phyloP scores from a whole-genome alignment of 192 early-diverging fungal genomes.

The Spizellomyces punctatus region DNA sequence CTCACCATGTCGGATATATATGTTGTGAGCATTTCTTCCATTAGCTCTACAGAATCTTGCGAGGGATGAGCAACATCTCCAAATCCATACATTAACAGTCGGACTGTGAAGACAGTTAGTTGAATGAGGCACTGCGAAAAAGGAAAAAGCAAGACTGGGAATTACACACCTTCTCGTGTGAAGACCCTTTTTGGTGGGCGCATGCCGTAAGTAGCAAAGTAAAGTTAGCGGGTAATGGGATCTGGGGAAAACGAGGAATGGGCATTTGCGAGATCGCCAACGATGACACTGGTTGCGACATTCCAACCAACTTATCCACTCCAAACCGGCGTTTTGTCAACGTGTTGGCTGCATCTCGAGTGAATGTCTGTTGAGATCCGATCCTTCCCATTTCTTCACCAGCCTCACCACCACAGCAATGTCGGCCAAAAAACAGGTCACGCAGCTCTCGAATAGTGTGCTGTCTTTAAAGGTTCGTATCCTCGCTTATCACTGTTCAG shows the following conservation, averaged over 20 bases:
- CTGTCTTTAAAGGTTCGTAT: constrained; percentile 19
- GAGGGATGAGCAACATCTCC: constrained; percentile 79
- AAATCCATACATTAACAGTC: constrained; percentile 80
- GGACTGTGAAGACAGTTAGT: constrained; percentile 20
- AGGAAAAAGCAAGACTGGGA: neutral
- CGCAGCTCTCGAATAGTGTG: constrained; percentile 15
- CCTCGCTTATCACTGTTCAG: neutral
- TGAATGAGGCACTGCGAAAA: neutral
- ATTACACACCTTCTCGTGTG: neutral
- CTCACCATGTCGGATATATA: constrained; percentile 77
- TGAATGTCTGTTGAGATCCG: too few relatives aligned
- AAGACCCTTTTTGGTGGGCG: neutral
- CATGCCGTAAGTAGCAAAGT: neutral
- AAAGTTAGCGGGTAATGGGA: too few relatives aligned
- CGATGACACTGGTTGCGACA: too few relatives aligned
- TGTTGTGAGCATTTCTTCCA: constrained; percentile 80
- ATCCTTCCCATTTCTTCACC: too few relatives aligned
- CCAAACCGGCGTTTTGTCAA: too few relatives aligned
- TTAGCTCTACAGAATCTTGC: constrained; percentile 73
- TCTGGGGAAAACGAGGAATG: too few relatives aligned
- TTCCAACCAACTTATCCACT: too few relatives aligned
- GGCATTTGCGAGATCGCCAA: too few relatives aligned
- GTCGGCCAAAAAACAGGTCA: constrained; percentile 16
- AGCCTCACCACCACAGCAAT: too few relatives aligned
- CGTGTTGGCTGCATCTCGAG: too few relatives aligned